These are phyloP conservation scores for Daldinia childiae DNA, from an alignment of 495 filamentous ascomycete species.

Conservation along the genomic window DNA sequence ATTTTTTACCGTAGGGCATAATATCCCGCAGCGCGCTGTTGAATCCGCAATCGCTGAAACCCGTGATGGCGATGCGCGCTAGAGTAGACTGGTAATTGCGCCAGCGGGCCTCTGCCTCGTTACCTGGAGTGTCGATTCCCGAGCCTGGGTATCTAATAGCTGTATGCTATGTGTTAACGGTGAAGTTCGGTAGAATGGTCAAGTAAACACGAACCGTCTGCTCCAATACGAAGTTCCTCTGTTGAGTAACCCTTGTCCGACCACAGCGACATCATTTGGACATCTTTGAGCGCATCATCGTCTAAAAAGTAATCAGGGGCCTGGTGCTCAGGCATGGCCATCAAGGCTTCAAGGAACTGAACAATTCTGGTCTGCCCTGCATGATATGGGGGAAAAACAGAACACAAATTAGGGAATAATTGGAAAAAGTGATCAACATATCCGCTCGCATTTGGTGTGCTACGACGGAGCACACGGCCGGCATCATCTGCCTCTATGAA, in stretches of 20 bases:
- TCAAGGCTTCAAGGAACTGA: conserved; percentile 22
- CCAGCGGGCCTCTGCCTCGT: conserved; percentile 25
- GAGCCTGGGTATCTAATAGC: conserved; percentile 26
- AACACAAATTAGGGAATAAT: conserved; percentile 21
- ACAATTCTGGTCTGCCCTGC: conserved; percentile 23
- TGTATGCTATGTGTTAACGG: conserved; percentile 12
- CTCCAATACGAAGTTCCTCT: conserved; percentile 23
- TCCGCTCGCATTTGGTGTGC: conserved; percentile 25
- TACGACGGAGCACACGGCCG: conserved; percentile 10
- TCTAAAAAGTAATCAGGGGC: conserved; percentile 22
- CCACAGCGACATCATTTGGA: conserved; percentile 23
- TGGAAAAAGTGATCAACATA: conserved; percentile 27
- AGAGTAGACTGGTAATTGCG: conserved; percentile 32
- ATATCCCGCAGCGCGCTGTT: conserved; percentile 29
- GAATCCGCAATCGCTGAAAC: conserved; percentile 29
- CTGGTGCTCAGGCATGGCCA: conserved; percentile 25
- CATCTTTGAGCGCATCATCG: neutral
- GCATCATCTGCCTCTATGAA: conserved; percentile 12
- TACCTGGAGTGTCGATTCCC: conserved; percentile 21
- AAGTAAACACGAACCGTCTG: conserved; percentile 20
- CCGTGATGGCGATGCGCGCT: conserved; percentile 23
- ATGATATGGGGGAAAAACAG: conserved; percentile 29
- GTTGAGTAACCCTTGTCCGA: conserved; percentile 12
- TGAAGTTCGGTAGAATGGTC: neutral
- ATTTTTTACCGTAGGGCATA: conserved; percentile 22